Conservation (phyloP, 768 basidiomycete species). For the Calocybe cyanea region DNA sequence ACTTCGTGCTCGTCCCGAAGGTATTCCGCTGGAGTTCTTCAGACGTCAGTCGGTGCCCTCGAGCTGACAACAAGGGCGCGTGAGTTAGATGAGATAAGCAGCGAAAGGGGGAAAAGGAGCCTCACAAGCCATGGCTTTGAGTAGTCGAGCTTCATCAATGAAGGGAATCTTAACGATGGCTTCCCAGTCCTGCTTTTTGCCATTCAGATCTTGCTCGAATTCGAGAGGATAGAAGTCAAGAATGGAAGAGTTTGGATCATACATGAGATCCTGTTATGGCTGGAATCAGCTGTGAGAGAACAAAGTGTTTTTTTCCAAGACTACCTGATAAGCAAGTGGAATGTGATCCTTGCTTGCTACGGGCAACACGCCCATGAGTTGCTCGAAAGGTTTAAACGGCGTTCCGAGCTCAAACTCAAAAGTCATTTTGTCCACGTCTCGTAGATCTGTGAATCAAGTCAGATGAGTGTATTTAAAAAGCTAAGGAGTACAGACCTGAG, state of each 20-base stretch:
- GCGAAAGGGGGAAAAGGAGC: slow-evolving; percentile 7
- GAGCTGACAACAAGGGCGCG: slow-evolving; percentile 55
- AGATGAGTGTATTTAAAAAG: neutral
- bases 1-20: slow-evolving; percentile 77
- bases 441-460: slow-evolving; percentile 30
- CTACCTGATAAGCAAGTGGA: slow-evolving; percentile 79
- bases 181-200: slow-evolving; percentile 99
- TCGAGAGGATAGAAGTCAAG: slow-evolving; percentile 91
- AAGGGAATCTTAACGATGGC: slow-evolving; percentile 99
- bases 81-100: too few relatives aligned
- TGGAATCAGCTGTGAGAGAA: neutral
- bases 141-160: slow-evolving; percentile 76
- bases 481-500: slow-evolving; percentile 56
- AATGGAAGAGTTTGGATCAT: slow-evolving; percentile 77
- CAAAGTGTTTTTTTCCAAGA: neutral
- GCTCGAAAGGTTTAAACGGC: slow-evolving; percentile 92
- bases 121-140: slow-evolving; percentile 81
- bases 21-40: slow-evolving; percentile 77
- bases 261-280: slow-evolving; percentile 78
- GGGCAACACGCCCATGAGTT: slow-evolving; percentile 97
- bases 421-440: slow-evolving; percentile 77
- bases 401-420: slow-evolving; percentile 84
- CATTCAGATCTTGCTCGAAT: slow-evolving; percentile 93
- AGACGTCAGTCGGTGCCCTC: slow-evolving; percentile 69
- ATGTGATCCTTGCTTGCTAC: slow-evolving; percentile 87